Base-by-base conservation (phyloP, 2,329 filamentous ascomycete species). In the Sphaerulina vaccinii region DNA sequence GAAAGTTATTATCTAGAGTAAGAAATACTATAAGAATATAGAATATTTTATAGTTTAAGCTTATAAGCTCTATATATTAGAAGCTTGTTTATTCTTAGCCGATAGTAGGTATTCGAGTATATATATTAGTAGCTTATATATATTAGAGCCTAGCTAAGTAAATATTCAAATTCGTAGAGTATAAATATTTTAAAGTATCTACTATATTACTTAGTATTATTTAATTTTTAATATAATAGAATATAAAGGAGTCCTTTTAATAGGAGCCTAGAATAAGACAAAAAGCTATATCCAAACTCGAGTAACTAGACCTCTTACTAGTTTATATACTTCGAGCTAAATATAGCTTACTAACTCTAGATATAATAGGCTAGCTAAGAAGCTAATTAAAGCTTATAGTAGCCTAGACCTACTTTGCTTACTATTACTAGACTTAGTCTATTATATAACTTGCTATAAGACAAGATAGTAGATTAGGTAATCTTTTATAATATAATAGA, bases 171-270 rank as follows among this genome's bases (percentile, higher is more conserved):
- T 38, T 15, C 8, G 7, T 38, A 15, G 7, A 15, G 35, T 15
- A 38, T 15, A 18, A 38, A 38, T 15, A 38, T 38, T 15, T 38
- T 38, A 38, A 38, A 15, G 35, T 15, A 38, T 38, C 35, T 38
- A 18, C 35, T 15, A 15, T 38, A 15, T 38, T 38, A 15, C 35
- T 38, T 18, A 40, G 37, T 40, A 18, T 40, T 40, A 18, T 18
- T 40, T 40, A 18, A 40, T 40, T n/a, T 40, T 40, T 18, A 18
- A 40, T n/a, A 40, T 5, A 40, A 40, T 19, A 40, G 37, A 40
- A 40, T 40, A 18, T 18, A 18, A 40, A 40, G 37, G 16, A 8
- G 16, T 40, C 37, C 37, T 40, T 40, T 40, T 40, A 18, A 40
- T 18, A n/a, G 37, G 35, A 38, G 35, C 35, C 35, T 38, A 15